Conservation (phyloP, 2,329 filamentous ascomycete genomes). For the Colletotrichum australisinense region DNA sequence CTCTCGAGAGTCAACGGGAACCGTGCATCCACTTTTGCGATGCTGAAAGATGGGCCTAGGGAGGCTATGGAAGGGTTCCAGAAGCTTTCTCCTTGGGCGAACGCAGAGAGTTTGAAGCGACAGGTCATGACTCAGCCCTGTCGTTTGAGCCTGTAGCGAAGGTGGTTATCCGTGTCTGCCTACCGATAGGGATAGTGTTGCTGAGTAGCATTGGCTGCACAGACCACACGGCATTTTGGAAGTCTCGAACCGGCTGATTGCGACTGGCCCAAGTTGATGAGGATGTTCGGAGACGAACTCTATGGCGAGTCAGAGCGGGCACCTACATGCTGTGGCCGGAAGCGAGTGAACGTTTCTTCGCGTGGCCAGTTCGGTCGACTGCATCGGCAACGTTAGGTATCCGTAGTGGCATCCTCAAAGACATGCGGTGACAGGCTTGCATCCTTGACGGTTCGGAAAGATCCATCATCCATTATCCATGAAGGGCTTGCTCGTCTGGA, state of each 20-base stretch:
- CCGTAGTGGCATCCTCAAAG: neutral
- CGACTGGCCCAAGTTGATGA: conserved; percentile 32
- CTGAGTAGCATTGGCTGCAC: conserved; percentile 19
- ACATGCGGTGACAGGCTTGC: neutral
- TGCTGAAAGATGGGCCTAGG: neutral
- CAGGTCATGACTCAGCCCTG: conserved; percentile 34
- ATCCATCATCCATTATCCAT: conserved; percentile 11
- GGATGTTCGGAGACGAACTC: conserved; percentile 28
- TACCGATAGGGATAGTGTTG: neutral
- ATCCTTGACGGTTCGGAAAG: neutral
- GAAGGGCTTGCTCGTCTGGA: conserved; percentile 3
- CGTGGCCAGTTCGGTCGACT: conserved; percentile 9
- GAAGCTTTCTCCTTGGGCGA: conserved; percentile 15
- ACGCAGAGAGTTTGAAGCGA: conserved; percentile 13
- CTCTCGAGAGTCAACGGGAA: neutral
- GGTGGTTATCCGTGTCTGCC: neutral
- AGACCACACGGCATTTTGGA: conserved; percentile 27
- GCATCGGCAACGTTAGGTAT: neutral
- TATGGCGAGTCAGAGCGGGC: conserved; percentile 29
- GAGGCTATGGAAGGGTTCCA: conserved; percentile 27
- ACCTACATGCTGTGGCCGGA: conserved; percentile 1
- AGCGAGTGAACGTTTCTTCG: conserved; percentile 25
- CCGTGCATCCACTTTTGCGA: conserved; percentile 1
- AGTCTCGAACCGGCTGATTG: conserved; percentile 31
- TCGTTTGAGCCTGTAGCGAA: conserved; percentile 12